A percentile compares a stretch with the other conserved stretches of the same genome.
These are phyloP conservation scores for Trichoderma asperelloides DNA, from an alignment of 495 filamentous ascomycete species.

Conservation along the genomic window DNA sequence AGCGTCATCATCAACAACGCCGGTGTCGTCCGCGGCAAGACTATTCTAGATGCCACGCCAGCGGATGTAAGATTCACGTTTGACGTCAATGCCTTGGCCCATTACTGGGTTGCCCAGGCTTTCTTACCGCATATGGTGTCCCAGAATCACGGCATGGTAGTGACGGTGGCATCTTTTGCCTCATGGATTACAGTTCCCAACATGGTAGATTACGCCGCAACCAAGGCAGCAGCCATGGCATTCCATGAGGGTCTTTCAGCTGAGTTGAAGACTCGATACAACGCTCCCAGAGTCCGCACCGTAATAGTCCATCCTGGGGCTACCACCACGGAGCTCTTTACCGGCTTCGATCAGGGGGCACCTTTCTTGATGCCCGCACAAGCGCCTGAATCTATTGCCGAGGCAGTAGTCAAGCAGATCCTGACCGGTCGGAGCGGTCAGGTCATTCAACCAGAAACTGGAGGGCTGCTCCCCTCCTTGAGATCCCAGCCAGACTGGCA, in stretches of 20 bases:
- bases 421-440: constrained; percentile 47
- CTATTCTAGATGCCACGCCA: constrained; percentile 49
- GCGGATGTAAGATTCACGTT: constrained; percentile 54
- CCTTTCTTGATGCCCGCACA: constrained; percentile 47
- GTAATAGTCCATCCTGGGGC: constrained; percentile 58
- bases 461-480: constrained; percentile 23
- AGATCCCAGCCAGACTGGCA: constrained; percentile 39
- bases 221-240: constrained; percentile 55
- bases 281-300: constrained; percentile 56
- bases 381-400: constrained; percentile 55
- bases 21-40: constrained; percentile 51
- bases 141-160: constrained; percentile 62
- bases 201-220: constrained; percentile 60
- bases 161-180: constrained; percentile 60
- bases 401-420: constrained; percentile 52
- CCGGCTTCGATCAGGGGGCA: constrained; percentile 44
- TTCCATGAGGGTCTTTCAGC: constrained; percentile 64
- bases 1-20: constrained; percentile 73
- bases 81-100: constrained; percentile 61
- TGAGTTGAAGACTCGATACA: constrained; percentile 52
- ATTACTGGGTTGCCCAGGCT: constrained; percentile 54
- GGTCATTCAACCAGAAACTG: constrained; percentile 44
- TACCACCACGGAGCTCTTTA: constrained; percentile 52
- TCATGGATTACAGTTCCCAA: constrained; percentile 50
- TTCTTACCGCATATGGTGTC: constrained; percentile 60